Evolutionary conservation across 1,284 basidiomycete species (phyloP).

Genomic region (Afroboletus lepidellus): DNA sequence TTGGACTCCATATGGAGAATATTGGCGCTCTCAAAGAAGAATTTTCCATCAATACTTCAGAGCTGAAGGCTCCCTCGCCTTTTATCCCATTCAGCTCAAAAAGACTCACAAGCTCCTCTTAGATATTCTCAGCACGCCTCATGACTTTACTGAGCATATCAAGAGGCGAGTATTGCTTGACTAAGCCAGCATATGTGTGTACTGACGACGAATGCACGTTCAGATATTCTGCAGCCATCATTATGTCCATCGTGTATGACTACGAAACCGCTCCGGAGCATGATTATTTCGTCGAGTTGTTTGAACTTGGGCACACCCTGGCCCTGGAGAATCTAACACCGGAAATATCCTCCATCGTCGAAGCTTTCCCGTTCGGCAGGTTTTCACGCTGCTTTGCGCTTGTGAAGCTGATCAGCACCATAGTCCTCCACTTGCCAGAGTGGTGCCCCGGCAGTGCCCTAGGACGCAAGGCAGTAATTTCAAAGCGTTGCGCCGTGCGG

Average conservation of each 20-base stretch:
- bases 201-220: neutral
- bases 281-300: slow-evolving; percentile 22
- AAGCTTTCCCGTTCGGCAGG: slow-evolving; percentile 24
- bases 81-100: slow-evolving; percentile 21
- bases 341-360: slow-evolving; percentile 19
- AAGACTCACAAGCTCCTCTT: slow-evolving; percentile 21
- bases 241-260: slow-evolving; percentile 28
- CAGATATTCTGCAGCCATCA: slow-evolving; percentile 25
- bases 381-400: slow-evolving; percentile 13
- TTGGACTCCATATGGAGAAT: slow-evolving; percentile 19
- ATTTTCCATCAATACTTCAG: slow-evolving; percentile 31
- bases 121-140: slow-evolving; percentile 19
- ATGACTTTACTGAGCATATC: slow-evolving; percentile 18
- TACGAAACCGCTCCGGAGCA: slow-evolving; percentile 18
- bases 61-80: slow-evolving; percentile 15
- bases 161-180: slow-evolving; percentile 7
- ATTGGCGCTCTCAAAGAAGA: slow-evolving; percentile 25
- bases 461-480: slow-evolving; percentile 15
- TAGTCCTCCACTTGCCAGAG: slow-evolving; percentile 25
- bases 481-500: slow-evolving; percentile 12
- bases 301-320: slow-evolving; percentile 18
- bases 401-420: neutral
- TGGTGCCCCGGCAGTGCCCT: slow-evolving; percentile 25
- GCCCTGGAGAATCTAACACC: slow-evolving; percentile 18
- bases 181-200: no score